Evolutionary conservation across 2,329 filamentous ascomycete genomes (phyloP), one percentile per base, ranked within the genome.

Genomic region (Penicillium decumbens): DNA sequence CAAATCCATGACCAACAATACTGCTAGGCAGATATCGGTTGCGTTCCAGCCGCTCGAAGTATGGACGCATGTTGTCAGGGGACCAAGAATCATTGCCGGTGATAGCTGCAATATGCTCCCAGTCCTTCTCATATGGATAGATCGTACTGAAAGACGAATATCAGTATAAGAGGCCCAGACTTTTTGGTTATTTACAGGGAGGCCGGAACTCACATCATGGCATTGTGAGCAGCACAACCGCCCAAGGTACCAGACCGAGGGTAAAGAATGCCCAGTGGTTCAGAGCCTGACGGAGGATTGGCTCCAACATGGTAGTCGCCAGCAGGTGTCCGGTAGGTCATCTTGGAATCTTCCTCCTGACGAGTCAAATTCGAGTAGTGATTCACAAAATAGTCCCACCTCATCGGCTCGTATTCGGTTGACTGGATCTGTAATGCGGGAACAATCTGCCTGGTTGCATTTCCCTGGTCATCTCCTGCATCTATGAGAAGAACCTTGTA

Each of bases 191-290:
- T 7, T 27, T 9, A 27, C 25, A 13, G 12, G 3, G 20, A 15
- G 30, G 6, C 10, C 10, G 8, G 28, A 4, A 49, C 60, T 49
- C n/a, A 63, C 60, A 85, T 78, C 47, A 83, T 68, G 9, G 80
- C 81, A 41, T 83, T 82, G 64, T 85, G 82, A n/a, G 77, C 75
- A 1, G 79, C 75, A 64, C 80, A 82, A 2, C 80, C 80, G 46
- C 80, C 79, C 0, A 82, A 65, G 20, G 73, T 78, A 25, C 76
- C 79, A 4, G 78, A 73, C 13, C 81, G 75, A 23, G 80, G 81
- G 56, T 83, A 84, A 4, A 78, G 68, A 13, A 78, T 77, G 5
- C 81, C 80, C 55, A 77, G 67, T 47, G 74, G 66, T 8, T 66
- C 70, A 1, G 80, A 76, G 13, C 75, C 77, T 13, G 65, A 63